Evolutionary conservation across 768 basidiomycete species (phyloP).

Genomic region (Boletus subparvulus): DNA sequence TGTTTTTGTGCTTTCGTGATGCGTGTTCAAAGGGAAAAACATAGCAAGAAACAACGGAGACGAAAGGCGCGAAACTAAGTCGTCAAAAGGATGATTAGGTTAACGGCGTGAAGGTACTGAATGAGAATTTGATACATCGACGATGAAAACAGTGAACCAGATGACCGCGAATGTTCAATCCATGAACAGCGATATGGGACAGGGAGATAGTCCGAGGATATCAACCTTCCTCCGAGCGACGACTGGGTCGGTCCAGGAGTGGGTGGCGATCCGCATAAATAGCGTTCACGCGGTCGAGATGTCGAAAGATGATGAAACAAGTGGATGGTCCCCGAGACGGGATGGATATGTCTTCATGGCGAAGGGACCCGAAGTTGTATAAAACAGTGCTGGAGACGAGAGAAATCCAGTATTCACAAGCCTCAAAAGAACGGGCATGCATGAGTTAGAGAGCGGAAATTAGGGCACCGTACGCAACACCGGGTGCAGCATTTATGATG

Average conservation of each 20-base stretch:
- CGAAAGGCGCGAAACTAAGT: constrained; percentile 35
- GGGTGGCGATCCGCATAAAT: constrained; percentile 30
- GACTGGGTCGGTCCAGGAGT: constrained; percentile 21
- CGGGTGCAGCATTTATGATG: constrained; percentile 34
- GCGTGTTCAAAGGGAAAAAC: constrained; percentile 32
- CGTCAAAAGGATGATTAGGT: constrained; percentile 39
- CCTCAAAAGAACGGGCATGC: constrained; percentile 34
- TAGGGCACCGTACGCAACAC: constrained; percentile 36
- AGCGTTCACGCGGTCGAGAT: constrained; percentile 31
- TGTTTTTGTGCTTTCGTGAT: constrained; percentile 40
- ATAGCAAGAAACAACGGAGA: constrained; percentile 40
- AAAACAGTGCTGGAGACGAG: constrained; percentile 23
- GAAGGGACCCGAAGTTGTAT: constrained; percentile 28
- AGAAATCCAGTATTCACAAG: constrained; percentile 38
- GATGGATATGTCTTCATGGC: constrained; percentile 63
- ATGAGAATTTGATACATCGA: constrained; percentile 34
- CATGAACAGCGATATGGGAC: constrained; percentile 35
- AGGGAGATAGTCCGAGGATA: constrained; percentile 33
- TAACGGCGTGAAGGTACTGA: constrained; percentile 33
- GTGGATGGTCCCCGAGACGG: constrained; percentile 50
- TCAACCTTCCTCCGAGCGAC: constrained; percentile 27
- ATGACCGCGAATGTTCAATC: constrained; percentile 34
- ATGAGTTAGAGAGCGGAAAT: constrained; percentile 41
- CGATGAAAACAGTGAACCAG: constrained; percentile 28
- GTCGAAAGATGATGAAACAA: constrained; percentile 29